Base-by-base conservation (phyloP, 2,329 filamentous ascomycete species). In the Eutypa lata region DNA sequence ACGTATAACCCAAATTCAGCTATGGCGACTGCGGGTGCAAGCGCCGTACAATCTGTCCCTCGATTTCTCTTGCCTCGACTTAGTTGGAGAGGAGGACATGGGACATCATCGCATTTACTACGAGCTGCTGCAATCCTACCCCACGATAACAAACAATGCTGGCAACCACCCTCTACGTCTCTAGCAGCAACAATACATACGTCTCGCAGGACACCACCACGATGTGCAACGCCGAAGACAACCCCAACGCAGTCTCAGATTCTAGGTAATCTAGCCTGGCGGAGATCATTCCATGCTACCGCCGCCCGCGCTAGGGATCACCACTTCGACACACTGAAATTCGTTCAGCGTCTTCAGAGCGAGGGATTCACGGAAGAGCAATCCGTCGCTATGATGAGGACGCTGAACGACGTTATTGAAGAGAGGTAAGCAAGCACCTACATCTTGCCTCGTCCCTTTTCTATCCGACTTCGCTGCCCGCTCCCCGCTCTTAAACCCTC, bases 241-340 rank as follows among this genome's bases (percentile, higher is more conserved):
- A 50, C 51, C 7, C 19, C 46, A 26, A 52, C 49, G 16, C 49
- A 57, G 40, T 45, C 52, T 4, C 59, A 63, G 7, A 55, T 68
- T 7, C 59, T 68, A 11, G 64, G 61, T 37, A 65, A 67, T 49
- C 67, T 67, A 0, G 50, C 52, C 3, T 55, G 74, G 19, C 67
- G 68, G 44, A 72, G 79, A 54, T 73, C 76, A 0, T 93, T 97
- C 69, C 88, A 91, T 69, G 81, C 84, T 35, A 88, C 90, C 1
- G 69, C 82, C 2, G 65, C 73, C 37, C 80, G 76, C 48, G 68
- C 71, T 49, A 83, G 89, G 59, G 92, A 97, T 65, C 94, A 99
- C 72, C 92, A 99, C 72, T 99, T 99, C 69, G 94, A 99, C 73
- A 99, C 94, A 1, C 82, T 99, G 57, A 97, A 96, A 75, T 96